These are phyloP conservation scores for Penicillium coprophilum DNA, from an alignment of 495 filamentous ascomycete species.

Conservation along the genomic window DNA sequence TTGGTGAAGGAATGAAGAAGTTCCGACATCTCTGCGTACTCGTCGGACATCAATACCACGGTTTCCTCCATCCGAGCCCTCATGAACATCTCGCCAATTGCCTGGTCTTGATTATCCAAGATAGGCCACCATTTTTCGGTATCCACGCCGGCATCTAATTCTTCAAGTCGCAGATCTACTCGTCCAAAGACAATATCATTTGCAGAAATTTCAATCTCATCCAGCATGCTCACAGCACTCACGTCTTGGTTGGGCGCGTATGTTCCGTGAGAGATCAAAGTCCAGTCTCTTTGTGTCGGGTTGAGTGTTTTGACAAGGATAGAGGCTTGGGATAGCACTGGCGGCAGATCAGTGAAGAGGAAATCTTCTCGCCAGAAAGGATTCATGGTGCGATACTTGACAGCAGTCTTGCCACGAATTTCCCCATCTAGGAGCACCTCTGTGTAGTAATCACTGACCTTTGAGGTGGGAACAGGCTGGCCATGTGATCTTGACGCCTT, in stretches of 20 bases:
- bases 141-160: conserved; percentile 74
- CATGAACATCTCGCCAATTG: conserved; percentile 84
- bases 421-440: conserved; percentile 93
- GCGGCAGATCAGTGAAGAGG: conserved; percentile 79
- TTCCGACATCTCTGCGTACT: conserved; percentile 83
- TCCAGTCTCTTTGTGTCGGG: conserved; percentile 54
- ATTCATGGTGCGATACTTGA: conserved; percentile 75
- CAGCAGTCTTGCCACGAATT: conserved; percentile 78
- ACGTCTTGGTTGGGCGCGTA: conserved; percentile 46
- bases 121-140: conserved; percentile 90
- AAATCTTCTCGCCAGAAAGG: conserved; percentile 97
- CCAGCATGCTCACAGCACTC: conserved; percentile 43
- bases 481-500: conserved; percentile 42
- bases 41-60: conserved; percentile 79
- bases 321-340: conserved; percentile 74
- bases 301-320: conserved; percentile 73
- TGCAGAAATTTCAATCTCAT: conserved; percentile 53
- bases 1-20: conserved; percentile 81
- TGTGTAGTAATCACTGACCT: conserved; percentile 65
- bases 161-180: conserved; percentile 82
- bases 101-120: conserved; percentile 67
- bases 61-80: conserved; percentile 81
- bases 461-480: conserved; percentile 30
- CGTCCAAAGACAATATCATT: conserved; percentile 66
- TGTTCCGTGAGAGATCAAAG: conserved; percentile 47